These are phyloP conservation scores for Rhododendron molle DNA, from an alignment of 148 eudicot species.

Conservation along the genomic window DNA sequence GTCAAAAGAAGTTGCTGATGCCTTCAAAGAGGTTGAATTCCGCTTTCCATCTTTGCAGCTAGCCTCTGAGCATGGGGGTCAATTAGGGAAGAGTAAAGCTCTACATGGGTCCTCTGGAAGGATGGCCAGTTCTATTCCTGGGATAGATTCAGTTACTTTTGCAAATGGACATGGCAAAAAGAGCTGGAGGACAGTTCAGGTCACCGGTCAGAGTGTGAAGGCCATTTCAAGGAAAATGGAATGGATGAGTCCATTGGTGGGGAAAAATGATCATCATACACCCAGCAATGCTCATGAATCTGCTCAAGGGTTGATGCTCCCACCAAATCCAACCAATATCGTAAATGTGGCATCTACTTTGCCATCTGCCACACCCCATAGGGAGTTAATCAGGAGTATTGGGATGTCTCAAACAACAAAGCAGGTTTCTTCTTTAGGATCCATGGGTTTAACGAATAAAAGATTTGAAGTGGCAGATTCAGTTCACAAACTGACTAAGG, in stretches of 20 bases:
- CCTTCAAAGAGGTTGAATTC: constrained; percentile 39
- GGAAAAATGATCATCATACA: constrained; percentile 1
- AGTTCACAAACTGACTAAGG: constrained; percentile 3
- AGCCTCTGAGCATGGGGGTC: constrained; percentile 14
- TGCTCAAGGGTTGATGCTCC: constrained; percentile 23
- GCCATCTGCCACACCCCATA: not conserved
- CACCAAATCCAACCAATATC: not conserved
- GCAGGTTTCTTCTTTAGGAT: constrained; percentile 15
- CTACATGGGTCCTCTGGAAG: not conserved
- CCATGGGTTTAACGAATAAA: constrained; percentile 7
- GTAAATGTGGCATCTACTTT: not conserved
- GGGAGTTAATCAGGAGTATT: constrained; percentile 9
- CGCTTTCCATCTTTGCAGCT: constrained; percentile 33
- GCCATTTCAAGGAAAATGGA: constrained; percentile 13
- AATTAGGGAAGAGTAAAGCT: not conserved
- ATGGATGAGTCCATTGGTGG: constrained; percentile 13
- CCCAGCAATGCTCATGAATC: constrained; percentile 18
- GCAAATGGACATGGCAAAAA: not conserved
- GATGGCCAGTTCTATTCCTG: constrained; percentile 11
- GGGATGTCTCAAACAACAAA: constrained; percentile 9
- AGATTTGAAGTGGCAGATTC: not conserved
- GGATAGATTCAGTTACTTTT: constrained; percentile 1
- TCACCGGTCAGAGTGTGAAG: constrained; percentile 16
- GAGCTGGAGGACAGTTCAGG: constrained; percentile 5
- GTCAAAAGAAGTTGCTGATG: constrained; percentile 40